Percentiles rank a stretch among this genome's conserved stretches.
Evolutionary conservation across 2,329 filamentous ascomycete genomes (phyloP).

Genomic region (Pseudocercospora macadamiae): DNA sequence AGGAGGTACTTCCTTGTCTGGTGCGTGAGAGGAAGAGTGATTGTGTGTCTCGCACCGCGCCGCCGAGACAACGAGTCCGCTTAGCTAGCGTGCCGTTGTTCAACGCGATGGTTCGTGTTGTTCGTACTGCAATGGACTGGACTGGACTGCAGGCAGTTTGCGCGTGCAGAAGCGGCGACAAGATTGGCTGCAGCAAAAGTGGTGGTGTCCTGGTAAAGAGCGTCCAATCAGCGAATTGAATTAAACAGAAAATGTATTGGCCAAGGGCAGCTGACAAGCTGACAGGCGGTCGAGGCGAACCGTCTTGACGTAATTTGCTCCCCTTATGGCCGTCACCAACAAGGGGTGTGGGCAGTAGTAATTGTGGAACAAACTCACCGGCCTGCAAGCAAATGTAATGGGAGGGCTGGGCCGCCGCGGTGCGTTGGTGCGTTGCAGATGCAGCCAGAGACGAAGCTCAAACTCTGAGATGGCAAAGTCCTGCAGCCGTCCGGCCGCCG

Average conservation of each 20-base stretch:
- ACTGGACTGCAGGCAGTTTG: not conserved
- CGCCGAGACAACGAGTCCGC: not conserved
- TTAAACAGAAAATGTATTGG: not conserved
- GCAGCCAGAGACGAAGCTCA: not conserved
- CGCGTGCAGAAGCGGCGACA: too few species aligned
- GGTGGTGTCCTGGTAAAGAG: not conserved
- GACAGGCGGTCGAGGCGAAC: slow-evolving; percentile 7
- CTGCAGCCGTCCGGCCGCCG: not conserved
- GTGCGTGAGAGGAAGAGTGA: not conserved
- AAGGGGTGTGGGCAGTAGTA: not conserved
- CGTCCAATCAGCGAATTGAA: slow-evolving; percentile 1
- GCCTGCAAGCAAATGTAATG: too few species aligned
- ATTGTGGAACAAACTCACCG: slow-evolving; percentile 1
- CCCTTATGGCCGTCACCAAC: not conserved
- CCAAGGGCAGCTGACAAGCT: not conserved
- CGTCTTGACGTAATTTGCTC: not conserved
- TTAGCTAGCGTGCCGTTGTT: not conserved
- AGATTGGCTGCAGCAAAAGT: not conserved
- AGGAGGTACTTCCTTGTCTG: too few species aligned
- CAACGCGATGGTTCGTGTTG: not conserved
- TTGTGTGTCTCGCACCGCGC: not conserved
- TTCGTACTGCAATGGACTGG: not conserved
- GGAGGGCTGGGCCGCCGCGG: not conserved
- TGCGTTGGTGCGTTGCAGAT: not conserved
- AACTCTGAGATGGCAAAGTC: not conserved